Evolutionary conservation across 202 grass and related monocot species (phyloP), one percentile per base, ranked within the genome.

Genomic region (Panicum virgatum): DNA sequence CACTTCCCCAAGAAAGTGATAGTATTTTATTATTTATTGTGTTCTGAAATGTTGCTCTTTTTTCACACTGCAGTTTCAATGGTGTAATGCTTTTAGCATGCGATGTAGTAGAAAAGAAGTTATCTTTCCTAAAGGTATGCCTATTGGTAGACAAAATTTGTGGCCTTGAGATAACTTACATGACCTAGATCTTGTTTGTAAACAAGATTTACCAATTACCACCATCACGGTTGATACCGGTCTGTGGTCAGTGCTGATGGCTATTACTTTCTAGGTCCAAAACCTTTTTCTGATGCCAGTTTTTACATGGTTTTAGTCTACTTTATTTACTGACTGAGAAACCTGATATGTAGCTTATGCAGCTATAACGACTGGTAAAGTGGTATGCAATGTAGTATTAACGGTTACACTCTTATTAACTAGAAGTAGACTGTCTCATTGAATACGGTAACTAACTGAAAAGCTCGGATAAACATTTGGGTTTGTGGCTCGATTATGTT

Each of bases 1-100:
- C 12, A 34, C 61, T 20, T 91, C 13, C 80, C 8, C 39, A 72
- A 62, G 44, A 78, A 59, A 27, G 77, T 76, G 72, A 20, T 76
- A 30, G 20, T 59, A 69, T 78, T 36, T 73, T 76, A 30, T 16
- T 59, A 69, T 78, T 36, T 73, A 58, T 57, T 77, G 42, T 83
- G 47, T 29, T 51, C 36, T 75, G 59, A 72, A n/a, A n/a, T 54
- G 40, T 12, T 48, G 11, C 19, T 83, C 19, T 69, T 84, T 46
- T 84, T 80, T 84, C 75, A 48, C 47, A 62, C 62, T 66, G 58
- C 96, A 98, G 91, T 87, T 91, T 92, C 75, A 93, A 88, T 77
- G 92, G 96, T 26, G 15, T 93, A 72, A 85, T 87, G 62, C 84
- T 98, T 66, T 86, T 98, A 67, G 78, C 78, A 63, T 98, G 91